Base-by-base conservation (phyloP, 139 green algal species). In the Astrephomene gubernaculifera region DNA sequence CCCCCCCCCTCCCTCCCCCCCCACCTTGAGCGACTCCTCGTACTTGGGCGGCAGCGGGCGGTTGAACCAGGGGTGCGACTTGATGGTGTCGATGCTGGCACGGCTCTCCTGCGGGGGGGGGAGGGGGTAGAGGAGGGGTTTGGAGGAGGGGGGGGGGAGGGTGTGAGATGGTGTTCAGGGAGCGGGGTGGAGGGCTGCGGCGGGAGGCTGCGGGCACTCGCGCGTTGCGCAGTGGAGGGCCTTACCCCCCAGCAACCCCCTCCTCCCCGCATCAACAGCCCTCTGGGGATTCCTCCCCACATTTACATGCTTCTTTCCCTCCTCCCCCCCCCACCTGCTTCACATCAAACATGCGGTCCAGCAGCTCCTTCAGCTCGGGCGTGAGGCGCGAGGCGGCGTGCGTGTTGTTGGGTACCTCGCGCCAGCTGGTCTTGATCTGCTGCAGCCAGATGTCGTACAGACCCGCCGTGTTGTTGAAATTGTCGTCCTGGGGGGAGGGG, bases 401-500 rank as follows among this genome's bases (percentile, higher is more conserved):
- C 38, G 70, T 83, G 74, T 94, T 94, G 83, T 89, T 86, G 3
- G 90, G 90, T 25, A 83, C 36, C 8, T 86, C 89, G 39, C 82
- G 85, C 90, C 93, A 96, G 74, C 84, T 91, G 72, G 86, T 94
- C 43, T 93, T 90, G 70, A 96, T 93, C 86, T 95, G 89, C 82
- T 89, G 85, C 63, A 92, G 88, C 89, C 89, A 90, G 52, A 92
- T 90, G 80, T 89, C 84, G 49, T 90, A 89, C 67, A 90, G 83
- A 24, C 91, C 91, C 44, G 89, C 89, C 14, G 91, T 92, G 87
- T 92, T 94, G 86, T 92, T 90, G 81, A 89, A 92, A 87, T 92
- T 94, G 82, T 94, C 91, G 64, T 94, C 91, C 87, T 92, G 82
- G 49, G 49, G 49, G 14, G 49, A 25, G 49, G 49, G 17, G 17